These are phyloP conservation scores for Phialophora tarda DNA, from an alignment of 2,329 filamentous ascomycete genomes.

Conservation along the genomic window DNA sequence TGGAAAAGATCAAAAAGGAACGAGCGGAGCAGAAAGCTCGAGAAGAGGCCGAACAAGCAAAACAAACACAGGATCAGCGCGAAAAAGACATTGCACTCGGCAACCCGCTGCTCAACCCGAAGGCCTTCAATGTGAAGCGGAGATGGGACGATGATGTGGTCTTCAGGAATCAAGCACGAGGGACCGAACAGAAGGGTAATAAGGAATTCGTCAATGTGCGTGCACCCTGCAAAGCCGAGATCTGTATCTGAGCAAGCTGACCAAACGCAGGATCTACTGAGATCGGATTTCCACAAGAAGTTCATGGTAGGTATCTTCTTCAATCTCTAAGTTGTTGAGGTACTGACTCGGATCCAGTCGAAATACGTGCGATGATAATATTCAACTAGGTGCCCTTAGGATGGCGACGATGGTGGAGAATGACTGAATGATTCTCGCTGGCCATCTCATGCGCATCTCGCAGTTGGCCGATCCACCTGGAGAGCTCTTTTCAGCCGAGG, in stretches of 20 bases:
- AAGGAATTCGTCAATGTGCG: conserved; percentile 95
- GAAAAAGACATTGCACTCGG: conserved; percentile 89
- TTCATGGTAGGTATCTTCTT: conserved; percentile 73
- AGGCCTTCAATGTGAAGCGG: conserved; percentile 84
- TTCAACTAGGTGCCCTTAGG: neutral
- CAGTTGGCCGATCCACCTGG: neutral
- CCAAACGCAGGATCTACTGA: conserved; percentile 72
- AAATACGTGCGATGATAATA: conserved; percentile 54
- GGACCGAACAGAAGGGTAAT: conserved; percentile 88
- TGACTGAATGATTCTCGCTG: neutral
- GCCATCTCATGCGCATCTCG: neutral
- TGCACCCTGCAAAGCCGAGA: conserved; percentile 35
- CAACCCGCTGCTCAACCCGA: conserved; percentile 85
- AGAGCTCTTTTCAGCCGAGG: neutral
- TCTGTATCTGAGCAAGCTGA: conserved; percentile 22
- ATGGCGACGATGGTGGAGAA: neutral
- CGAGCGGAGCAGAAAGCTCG: conserved; percentile 79
- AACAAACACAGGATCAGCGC: conserved; percentile 78
- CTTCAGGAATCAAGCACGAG: conserved; percentile 97
- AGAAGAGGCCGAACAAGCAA: conserved; percentile 80
- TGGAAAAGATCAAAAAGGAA: conserved; percentile 92
- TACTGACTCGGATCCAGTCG: conserved; percentile 45
- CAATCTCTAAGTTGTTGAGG: neutral
- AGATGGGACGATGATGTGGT: conserved; percentile 98
- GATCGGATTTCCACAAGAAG: conserved; percentile 95